Base-by-base conservation (phyloP, 2,329 filamentous ascomycete genomes). In the Exophiala alcalophila region DNA sequence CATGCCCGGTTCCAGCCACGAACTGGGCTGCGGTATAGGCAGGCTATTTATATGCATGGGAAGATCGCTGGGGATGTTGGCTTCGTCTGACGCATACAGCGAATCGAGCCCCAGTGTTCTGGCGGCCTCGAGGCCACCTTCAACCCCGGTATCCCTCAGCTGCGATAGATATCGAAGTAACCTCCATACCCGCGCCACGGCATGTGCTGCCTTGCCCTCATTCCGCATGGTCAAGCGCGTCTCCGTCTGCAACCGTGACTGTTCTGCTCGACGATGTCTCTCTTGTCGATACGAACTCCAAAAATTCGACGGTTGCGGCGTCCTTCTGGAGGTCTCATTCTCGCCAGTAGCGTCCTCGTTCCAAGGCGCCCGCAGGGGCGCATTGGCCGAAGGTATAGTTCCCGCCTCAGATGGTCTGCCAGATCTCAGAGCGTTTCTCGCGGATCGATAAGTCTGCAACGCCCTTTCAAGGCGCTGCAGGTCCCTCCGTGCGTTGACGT, bases 121-220 rank as follows among this genome's bases (percentile, higher is more conserved):
- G 20, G 51, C 51, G 25, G 48, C 26, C 14, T 47, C 29, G 7
- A 54, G 31, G 5, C 48, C 51, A 24, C 45, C 51, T 43, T 49
- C 41, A 4, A 46, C 34, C 12, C 43, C 42, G 4, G 45, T 49
- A 29, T 47, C 33, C 35, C 51, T 34, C 49, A 84, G 65, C 38
- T 71, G 69, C 40, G 78, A 74, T 11, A 84, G 69, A 58, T 83
- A 84, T 54, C 71, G 73, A 55, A 84, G 75, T 1, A 76, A 74
- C 52, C 77, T 73, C 56, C 80, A 77, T 37, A 83, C 59, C 36
- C 66, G 59, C 14, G 59, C 20, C 24, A 44, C 40, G 6, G 44
- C 40, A 10, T 45, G 44, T 12, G 33, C 24, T 9, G 19, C 21
- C 21, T 40, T 26, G 8, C 15, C 16, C 15, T 27, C 16, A 8